A percentile compares a stretch with the other conserved stretches of the same genome.
Evolutionary conservation across 2,329 filamentous ascomycete species (phyloP).

Genomic region (Fusarium ramigenum): DNA sequence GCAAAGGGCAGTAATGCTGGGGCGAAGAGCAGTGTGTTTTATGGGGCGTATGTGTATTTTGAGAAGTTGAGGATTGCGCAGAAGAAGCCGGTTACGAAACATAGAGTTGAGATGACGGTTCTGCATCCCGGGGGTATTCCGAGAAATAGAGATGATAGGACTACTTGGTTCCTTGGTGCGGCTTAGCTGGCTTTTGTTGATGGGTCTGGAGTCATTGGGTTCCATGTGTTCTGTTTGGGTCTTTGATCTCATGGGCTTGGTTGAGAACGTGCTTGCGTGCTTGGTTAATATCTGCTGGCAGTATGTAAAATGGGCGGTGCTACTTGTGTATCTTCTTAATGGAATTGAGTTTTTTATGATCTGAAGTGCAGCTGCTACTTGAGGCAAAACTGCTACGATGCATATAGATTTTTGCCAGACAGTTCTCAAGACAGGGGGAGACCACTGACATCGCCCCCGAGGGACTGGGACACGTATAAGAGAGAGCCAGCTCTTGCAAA

Average conservation of each 20-base stretch:
- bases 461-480: no score
- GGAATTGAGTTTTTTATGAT: rapidly evolving
- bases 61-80: conserved; percentile 13
- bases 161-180: background rate
- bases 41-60: conserved; percentile 14
- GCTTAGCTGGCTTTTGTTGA: background rate
- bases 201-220: rapidly evolving
- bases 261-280: no score
- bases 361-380: rapidly evolving
- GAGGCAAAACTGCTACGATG: no score
- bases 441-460: rapidly evolving
- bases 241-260: background rate
- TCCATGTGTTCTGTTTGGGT: background rate
- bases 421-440: background rate
- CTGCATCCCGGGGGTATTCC: background rate
- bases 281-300: background rate
- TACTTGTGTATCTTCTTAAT: no score
- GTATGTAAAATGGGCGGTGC: rapidly evolving
- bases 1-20: background rate
- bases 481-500: rapidly evolving
- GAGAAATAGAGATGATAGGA: background rate
- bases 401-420: rapidly evolving
- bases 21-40: conserved; percentile 1
- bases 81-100: background rate
- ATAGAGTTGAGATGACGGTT: background rate